These are phyloP conservation scores for Teunomyces cretensis DNA, from an alignment of 805 yeast species.

Conservation along the genomic window DNA sequence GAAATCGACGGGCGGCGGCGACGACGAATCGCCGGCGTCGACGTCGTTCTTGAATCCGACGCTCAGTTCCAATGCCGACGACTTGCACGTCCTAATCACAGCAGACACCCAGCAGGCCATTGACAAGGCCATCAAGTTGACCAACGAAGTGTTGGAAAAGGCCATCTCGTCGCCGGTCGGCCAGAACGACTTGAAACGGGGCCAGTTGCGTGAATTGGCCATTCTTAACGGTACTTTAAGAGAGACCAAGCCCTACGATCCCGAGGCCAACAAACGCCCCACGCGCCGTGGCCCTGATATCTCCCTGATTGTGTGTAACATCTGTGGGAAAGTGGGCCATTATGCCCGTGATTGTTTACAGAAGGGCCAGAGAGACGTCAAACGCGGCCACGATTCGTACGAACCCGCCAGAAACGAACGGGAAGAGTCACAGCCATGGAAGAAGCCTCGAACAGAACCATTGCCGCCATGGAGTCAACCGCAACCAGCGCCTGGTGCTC, in stretches of 20 bases:
- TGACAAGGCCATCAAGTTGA: conserved; percentile 68
- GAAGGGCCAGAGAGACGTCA: not conserved
- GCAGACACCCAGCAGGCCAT: conserved; percentile 80
- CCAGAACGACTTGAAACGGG: conserved; percentile 86
- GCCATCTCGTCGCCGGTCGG: conserved; percentile 92
- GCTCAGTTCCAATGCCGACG: conserved; percentile 49
- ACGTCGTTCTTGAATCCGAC: conserved; percentile 22
- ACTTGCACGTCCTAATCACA: conserved; percentile 82
- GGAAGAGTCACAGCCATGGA: conserved; percentile 31
- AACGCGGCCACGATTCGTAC: not conserved
- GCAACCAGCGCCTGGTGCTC: too few relatives aligned
- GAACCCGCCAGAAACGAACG: conserved; percentile 8
- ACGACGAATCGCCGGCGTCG: conserved; percentile 36
- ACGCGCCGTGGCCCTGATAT: conserved; percentile 42
- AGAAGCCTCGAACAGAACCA: not conserved
- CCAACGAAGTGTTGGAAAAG: conserved; percentile 73
- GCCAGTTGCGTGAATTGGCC: conserved; percentile 89
- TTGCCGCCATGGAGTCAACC: not conserved
- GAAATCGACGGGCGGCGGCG: conserved; percentile 51
- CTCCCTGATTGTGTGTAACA: conserved; percentile 61
- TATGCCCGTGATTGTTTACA: conserved; percentile 79
- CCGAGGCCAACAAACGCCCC: conserved; percentile 35
- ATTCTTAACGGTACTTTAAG: conserved; percentile 91
- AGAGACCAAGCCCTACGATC: conserved; percentile 63
- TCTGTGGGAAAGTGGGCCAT: conserved; percentile 85